Evolutionary conservation across 345 rosid species (phyloP).

Genomic region (Crucihimalaya himalaica): DNA sequence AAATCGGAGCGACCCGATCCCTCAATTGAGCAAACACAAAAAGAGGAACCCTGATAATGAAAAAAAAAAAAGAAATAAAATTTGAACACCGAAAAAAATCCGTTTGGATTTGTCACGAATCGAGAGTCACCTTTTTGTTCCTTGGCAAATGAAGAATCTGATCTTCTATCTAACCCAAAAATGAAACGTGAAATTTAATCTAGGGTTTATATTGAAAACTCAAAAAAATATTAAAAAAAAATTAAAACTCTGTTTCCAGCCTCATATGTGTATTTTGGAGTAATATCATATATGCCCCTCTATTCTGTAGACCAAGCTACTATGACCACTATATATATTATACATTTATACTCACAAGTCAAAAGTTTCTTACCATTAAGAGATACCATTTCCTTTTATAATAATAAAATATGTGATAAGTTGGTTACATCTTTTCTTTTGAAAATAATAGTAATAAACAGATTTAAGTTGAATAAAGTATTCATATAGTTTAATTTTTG

Average conservation of each 20-base stretch:
- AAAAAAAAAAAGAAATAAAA: not conserved
- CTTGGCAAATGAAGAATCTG: constrained; percentile 38
- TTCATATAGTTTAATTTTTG: not conserved
- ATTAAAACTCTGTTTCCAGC: constrained; percentile 37
- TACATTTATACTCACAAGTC: constrained; percentile 3
- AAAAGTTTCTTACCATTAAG: constrained; percentile 31
- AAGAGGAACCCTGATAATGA: not conserved
- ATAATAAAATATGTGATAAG: not conserved
- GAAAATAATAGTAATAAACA: not conserved
- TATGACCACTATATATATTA: constrained; percentile 18
- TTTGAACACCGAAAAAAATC: not conserved
- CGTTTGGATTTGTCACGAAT: not conserved
- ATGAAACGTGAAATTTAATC: constrained; percentile 41
- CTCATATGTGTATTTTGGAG: constrained; percentile 34
- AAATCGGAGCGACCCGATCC: constrained; percentile 40
- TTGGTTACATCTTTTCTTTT: not conserved
- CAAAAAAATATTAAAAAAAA: not conserved
- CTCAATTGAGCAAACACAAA: constrained; percentile 33
- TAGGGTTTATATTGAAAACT: constrained; percentile 41
- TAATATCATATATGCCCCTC: constrained; percentile 27
- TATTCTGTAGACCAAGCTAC: constrained; percentile 14
- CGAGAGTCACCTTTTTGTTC: constrained; percentile 36
- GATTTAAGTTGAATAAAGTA: not conserved
- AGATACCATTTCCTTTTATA: constrained; percentile 2
- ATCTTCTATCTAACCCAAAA: constrained; percentile 39